A percentile compares a stretch with the other conserved stretches of the same genome.
These are phyloP conservation scores for Coprinellus micaceus DNA, from an alignment of 768 basidiomycete species.

Conservation along the genomic window DNA sequence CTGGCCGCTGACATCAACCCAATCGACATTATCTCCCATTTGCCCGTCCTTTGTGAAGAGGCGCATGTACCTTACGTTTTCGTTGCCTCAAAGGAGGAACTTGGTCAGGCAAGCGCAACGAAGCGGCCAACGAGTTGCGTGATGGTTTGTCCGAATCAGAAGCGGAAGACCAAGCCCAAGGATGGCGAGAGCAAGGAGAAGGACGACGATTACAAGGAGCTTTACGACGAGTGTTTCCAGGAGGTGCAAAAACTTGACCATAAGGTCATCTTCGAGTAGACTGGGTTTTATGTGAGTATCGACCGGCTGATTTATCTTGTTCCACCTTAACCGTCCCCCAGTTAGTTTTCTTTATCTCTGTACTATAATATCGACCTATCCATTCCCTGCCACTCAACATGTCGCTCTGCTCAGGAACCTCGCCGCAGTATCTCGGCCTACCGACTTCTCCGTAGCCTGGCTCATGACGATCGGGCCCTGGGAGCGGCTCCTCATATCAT, in stretches of 20 bases:
- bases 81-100: conserved; percentile 89
- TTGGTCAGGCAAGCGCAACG: conserved; percentile 92
- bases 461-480: too few relatives aligned
- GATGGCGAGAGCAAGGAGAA: conserved; percentile 55
- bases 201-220: conserved; percentile 82
- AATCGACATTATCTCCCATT: conserved; percentile 96
- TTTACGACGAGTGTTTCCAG: conserved; percentile 80
- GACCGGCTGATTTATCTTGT: background rate
- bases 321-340: conserved; percentile 8
- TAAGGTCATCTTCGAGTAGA: conserved; percentile 56
- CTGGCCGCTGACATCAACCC: conserved; percentile 97
- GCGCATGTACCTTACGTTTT: conserved; percentile 88
- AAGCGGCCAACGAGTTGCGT: conserved; percentile 99
- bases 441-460: too few relatives aligned
- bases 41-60: conserved; percentile 93
- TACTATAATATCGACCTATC: background rate
- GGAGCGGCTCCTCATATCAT: too few relatives aligned
- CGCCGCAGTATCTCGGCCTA: too few relatives aligned
- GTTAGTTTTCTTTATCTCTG: conserved; percentile 2
- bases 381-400: too few relatives aligned
- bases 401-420: too few relatives aligned
- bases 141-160: conserved; percentile 83
- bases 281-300: conserved; percentile 6
- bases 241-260: conserved; percentile 84
- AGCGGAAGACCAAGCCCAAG: conserved; percentile 65